Conservation (phyloP, 2,329 filamentous ascomycete species). For the Aspergillus sp. region DNA sequence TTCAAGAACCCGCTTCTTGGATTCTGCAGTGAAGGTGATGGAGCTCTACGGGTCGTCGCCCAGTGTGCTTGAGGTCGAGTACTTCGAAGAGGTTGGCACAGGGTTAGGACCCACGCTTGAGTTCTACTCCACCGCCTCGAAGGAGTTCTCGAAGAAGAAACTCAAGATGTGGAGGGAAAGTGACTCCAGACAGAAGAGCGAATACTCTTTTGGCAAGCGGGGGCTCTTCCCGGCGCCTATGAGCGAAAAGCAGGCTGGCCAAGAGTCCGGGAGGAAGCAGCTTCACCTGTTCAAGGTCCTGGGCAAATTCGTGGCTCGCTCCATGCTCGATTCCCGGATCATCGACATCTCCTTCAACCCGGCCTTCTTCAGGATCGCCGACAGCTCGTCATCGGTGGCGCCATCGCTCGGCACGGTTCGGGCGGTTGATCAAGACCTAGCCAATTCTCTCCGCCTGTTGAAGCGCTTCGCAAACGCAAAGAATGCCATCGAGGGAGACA, state of each 20-base stretch:
- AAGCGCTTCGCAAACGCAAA: conserved; percentile 80
- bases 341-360: conserved; percentile 97
- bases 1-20: conserved; percentile 83
- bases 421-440: conserved; percentile 75
- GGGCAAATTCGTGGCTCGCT: conserved; percentile 93
- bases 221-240: conserved; percentile 90
- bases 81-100: conserved; percentile 97
- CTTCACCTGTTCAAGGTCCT: conserved; percentile 84
- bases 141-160: conserved; percentile 95
- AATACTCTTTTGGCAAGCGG: conserved; percentile 74
- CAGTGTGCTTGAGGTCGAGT: conserved; percentile 92
- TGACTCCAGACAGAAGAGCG: conserved; percentile 59
- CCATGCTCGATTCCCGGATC: conserved; percentile 96
- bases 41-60: conserved; percentile 95
- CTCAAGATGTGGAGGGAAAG: conserved; percentile 93
- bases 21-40: conserved; percentile 97
- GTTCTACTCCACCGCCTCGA: conserved; percentile 95
- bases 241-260: conserved; percentile 62
- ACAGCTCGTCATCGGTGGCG: conserved; percentile 56
- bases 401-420: conserved; percentile 85
- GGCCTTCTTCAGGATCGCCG: conserved; percentile 91
- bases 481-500: conserved; percentile 68
- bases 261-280: conserved; percentile 76
- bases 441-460: conserved; percentile 73
- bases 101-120: conserved; percentile 91